A percentile compares a stretch with the other conserved stretches of the same genome.
Evolutionary conservation across 2,329 filamentous ascomycete species (phyloP).

Genomic region (Aspergillus aculeatinus): DNA sequence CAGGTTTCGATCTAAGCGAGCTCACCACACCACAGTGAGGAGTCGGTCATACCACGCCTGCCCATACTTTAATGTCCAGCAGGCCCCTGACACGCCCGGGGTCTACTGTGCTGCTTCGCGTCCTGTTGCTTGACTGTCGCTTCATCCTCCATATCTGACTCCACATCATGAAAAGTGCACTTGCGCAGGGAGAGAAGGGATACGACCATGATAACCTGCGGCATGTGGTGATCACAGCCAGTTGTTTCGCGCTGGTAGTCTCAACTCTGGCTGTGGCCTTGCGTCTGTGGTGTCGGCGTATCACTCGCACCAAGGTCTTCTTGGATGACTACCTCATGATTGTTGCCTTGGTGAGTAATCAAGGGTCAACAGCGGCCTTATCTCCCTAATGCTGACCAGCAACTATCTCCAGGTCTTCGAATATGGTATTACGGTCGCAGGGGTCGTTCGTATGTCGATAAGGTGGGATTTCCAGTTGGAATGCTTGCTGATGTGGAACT

Average conservation of each 20-base stretch:
- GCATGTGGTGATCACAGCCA: constrained; percentile 29
- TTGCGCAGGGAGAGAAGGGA: constrained; percentile 7
- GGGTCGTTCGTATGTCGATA: constrained; percentile 22
- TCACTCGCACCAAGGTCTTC: constrained; percentile 18
- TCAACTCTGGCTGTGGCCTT: constrained; percentile 24
- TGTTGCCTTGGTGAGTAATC: constrained; percentile 10
- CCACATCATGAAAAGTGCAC: background rate
- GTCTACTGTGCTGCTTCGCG: background rate
- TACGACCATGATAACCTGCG: constrained; percentile 24
- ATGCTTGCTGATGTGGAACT: background rate
- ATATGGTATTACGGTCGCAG: constrained; percentile 25
- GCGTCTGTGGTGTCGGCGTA: constrained; percentile 20
- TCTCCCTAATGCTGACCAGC: constrained; percentile 13
- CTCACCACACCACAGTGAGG: background rate
- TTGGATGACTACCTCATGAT: constrained; percentile 18
- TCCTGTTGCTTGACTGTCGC: background rate
- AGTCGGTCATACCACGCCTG: background rate
- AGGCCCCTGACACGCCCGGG: background rate
- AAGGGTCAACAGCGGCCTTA: background rate
- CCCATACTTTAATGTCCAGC: background rate
- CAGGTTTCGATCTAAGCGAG: background rate
- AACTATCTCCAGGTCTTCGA: constrained; percentile 18
- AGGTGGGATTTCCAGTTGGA: too few relatives aligned
- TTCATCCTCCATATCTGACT: background rate
- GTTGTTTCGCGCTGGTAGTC: constrained; percentile 24